Percentiles rank a stretch among this genome's conserved stretches.
Conservation (phyloP, 1,284 basidiomycete species). For the Cystobasidium sp. region DNA sequence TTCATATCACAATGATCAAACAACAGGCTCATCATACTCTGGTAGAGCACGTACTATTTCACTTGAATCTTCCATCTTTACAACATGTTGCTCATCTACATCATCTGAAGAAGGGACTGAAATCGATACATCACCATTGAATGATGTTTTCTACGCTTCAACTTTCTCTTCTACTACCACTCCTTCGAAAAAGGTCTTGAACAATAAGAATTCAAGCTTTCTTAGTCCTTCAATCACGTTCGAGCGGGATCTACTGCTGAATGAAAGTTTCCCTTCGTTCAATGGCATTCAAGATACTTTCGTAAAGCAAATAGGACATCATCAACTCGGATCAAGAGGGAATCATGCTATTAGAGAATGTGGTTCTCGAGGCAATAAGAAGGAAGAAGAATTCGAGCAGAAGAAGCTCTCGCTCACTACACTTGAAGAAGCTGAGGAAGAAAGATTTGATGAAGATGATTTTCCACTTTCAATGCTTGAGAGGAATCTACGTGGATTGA, state of each 20-base stretch:
- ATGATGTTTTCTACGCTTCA: neutral
- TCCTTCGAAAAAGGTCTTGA: neutral
- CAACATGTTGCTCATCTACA: neutral
- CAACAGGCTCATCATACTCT: too few species aligned
- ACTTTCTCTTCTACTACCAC: neutral
- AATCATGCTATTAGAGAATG: neutral
- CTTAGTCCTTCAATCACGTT: neutral
- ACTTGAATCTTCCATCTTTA: too few species aligned
- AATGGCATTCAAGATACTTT: neutral
- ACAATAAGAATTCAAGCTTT: too few species aligned
- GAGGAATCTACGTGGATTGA: conserved; percentile 2
- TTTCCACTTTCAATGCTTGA: conserved; percentile 34
- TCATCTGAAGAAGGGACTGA: neutral
- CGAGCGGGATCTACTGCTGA: neutral
- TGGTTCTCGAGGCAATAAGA: neutral
- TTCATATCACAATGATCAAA: neutral
- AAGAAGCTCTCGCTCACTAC: neutral
- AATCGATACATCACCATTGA: neutral
- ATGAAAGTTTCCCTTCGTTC: conserved; percentile 6
- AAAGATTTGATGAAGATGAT: conserved; percentile 22
- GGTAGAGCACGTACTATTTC: too few species aligned
- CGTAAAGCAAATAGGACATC: neutral
- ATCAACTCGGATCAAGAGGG: neutral
- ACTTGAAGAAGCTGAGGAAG: neutral
- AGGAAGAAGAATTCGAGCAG: too few species aligned